These are phyloP conservation scores for Andrographis paniculata DNA, from an alignment of 305 asterid genomes.

Conservation along the genomic window DNA sequence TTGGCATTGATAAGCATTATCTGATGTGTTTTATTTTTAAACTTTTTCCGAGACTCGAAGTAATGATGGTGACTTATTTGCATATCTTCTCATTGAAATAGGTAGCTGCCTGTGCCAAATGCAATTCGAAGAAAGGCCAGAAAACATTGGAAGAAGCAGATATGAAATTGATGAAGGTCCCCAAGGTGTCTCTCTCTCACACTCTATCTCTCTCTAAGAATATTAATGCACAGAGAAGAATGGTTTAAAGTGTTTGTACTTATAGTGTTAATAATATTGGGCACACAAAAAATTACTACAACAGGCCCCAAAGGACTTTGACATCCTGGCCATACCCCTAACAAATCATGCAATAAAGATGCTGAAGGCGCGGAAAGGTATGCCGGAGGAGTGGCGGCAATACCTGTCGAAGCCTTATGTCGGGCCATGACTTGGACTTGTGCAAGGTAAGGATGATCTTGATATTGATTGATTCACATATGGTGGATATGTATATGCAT, in stretches of 20 bases:
- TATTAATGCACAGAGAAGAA: neutral
- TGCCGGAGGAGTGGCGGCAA: conserved; percentile 86
- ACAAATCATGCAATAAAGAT: conserved; percentile 53
- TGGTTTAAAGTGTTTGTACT: neutral
- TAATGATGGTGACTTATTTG: neutral
- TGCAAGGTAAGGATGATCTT: too few relatives aligned
- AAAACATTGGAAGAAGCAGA: conserved; percentile 71
- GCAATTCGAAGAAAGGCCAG: conserved; percentile 87
- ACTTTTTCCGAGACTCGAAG: too few relatives aligned
- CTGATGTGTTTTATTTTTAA: neutral
- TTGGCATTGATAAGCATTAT: neutral
- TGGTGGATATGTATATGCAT: too few relatives aligned
- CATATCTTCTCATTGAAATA: conserved; percentile 21
- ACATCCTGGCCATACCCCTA: conserved; percentile 69
- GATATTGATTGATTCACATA: too few relatives aligned
- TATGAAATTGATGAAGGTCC: conserved; percentile 66
- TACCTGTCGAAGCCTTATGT: conserved; percentile 54
- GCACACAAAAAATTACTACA: neutral
- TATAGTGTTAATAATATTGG: neutral
- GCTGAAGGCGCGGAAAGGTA: conserved; percentile 55
- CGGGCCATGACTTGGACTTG: conserved; percentile 34
- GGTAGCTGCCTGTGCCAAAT: conserved; percentile 80
- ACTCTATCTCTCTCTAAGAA: neutral
- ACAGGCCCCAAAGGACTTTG: conserved; percentile 71
- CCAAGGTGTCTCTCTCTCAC: conserved; percentile 40